These are phyloP conservation scores for Globisporangium canariense DNA, from an alignment of 352 stramenopile species.

Conservation along the genomic window DNA sequence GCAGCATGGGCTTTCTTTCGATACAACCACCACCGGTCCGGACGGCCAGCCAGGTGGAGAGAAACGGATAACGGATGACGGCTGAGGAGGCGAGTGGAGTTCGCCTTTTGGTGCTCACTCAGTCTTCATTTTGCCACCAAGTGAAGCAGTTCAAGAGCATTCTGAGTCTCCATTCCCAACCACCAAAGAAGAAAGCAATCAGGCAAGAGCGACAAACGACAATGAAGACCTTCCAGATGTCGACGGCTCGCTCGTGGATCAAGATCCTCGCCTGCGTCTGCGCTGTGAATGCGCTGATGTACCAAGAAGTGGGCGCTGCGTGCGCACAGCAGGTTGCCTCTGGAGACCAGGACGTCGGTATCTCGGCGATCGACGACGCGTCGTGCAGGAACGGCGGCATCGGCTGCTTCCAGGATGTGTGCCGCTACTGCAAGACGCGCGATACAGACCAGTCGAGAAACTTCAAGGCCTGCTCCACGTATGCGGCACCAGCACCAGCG, in stretches of 20 bases:
- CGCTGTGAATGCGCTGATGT: background rate
- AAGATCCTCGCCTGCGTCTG: constrained; percentile 9
- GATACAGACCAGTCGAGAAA: background rate
- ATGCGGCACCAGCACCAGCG: background rate
- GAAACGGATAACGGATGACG: background rate
- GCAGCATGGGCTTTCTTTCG: no score
- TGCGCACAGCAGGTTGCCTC: constrained; percentile 1
- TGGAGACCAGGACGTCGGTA: constrained; percentile 10
- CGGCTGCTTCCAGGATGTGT: constrained; percentile 24
- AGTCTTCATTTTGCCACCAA: background rate
- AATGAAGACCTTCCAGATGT: background rate
- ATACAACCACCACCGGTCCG: background rate
- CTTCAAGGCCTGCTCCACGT: background rate
- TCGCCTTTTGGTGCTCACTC: background rate
- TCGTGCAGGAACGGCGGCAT: constrained; percentile 18
- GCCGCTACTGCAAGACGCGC: constrained; percentile 25
- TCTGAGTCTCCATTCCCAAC: background rate
- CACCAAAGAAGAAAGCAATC: background rate
- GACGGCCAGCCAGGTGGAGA: background rate
- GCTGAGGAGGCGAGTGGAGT: background rate
- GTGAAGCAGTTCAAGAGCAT: background rate
- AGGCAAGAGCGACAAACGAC: background rate
- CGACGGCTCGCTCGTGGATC: constrained; percentile 3
- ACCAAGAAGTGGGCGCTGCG: background rate
- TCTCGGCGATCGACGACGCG: constrained; percentile 9